Conservation (phyloP, 306 rosid genomes). For the Quercus robur region DNA sequence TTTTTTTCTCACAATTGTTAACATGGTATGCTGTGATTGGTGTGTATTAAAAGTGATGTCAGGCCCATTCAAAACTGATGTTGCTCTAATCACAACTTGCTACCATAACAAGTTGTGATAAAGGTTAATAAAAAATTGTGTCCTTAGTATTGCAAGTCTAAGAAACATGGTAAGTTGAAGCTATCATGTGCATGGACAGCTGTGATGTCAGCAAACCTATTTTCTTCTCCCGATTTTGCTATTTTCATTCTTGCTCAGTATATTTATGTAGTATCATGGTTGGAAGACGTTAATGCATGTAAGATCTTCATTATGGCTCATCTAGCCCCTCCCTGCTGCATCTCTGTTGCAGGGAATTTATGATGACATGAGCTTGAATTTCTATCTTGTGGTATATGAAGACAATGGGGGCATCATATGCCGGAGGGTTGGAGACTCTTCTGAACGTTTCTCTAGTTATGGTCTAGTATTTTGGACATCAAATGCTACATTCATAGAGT, state of each 20-base stretch:
- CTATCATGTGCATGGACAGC: background rate
- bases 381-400: conserved; percentile 82
- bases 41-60: no score
- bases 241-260: background rate
- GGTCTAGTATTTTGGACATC: conserved; percentile 74
- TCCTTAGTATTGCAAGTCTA: no score
- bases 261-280: background rate
- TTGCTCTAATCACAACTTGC: no score
- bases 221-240: background rate
- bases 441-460: conserved; percentile 33
- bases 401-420: conserved; percentile 87
- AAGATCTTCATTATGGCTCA: conserved; percentile 28
- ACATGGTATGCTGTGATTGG: no score
- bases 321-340: conserved; percentile 20
- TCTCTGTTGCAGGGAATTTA: conserved; percentile 71
- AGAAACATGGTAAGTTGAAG: background rate
- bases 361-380: conserved; percentile 68
- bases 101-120: no score
- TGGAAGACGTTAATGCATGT: conserved; percentile 16
- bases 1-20: no score
- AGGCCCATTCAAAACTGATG: no score
- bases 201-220: background rate
- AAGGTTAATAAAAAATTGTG: no score
- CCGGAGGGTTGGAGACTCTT: conserved; percentile 63
- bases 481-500: conserved; percentile 46